Base-by-base conservation (phyloP, 2,329 filamentous ascomycete genomes). In the Neofusicoccum sp. region DNA sequence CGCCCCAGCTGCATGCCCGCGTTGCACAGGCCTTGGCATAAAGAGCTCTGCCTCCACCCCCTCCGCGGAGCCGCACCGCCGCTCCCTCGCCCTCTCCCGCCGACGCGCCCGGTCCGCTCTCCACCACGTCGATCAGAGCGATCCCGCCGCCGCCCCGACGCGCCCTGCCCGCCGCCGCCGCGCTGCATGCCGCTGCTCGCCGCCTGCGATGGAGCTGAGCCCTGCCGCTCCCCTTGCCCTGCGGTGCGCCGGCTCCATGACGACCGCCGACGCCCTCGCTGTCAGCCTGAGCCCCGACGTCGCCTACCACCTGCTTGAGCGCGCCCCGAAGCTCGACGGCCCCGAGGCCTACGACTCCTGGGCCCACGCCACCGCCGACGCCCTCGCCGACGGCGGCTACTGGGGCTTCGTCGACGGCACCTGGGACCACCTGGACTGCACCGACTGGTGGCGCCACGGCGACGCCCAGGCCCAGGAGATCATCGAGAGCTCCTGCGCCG, bases 361-460 rank as follows among this genome's bases (percentile, higher is more conserved):
- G 54, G 54, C 54, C 54, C 16, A 31, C 31, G 16, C 31, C 6
- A 31, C n/a, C 31, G 54, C 36, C 6, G 22, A 45, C 29, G 54
- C 54, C 3, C 54, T 58, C 1, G 41, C 54, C 54, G 54, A 58
- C 6, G 54, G 54, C 31, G 54, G 54, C 41, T 58, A 33, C 54
- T 28, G 41, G 31, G 54, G 54, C 54, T 58, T 58, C 41, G 29
- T 58, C 29, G 54, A 58, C 39, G 54, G 54, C 9, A 45, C 54
- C 3, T 58, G 54, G 54, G 41, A 58, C 41, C 54, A 58, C 14
- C 39, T 58, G 8, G 54, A 58, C 36, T 31, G 41, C 54, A 45
- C 54, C 54, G 54, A 58, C 39, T 58, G 54, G 54, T 58, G 54
- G 54, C 54, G 54, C 41, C 54, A 58, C 41, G 54, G 54, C 54